Conservation (phyloP, 441 rosid species). For the Erodium moschatum region DNA sequence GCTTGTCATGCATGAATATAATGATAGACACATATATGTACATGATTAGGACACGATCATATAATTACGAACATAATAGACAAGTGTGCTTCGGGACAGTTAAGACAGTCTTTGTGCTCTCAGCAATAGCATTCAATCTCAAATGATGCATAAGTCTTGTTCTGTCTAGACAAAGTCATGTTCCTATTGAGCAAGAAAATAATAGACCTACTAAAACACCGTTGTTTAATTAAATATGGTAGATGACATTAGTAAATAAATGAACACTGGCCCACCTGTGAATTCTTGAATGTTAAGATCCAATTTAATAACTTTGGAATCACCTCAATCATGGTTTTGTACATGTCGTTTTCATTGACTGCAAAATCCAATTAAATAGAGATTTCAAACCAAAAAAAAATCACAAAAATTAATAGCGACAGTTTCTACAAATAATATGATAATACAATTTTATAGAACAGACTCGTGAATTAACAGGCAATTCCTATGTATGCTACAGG, state of each 20-base stretch:
- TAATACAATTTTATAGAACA: background rate
- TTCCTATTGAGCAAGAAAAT: constrained; percentile 2
- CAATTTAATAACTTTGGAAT: constrained; percentile 71
- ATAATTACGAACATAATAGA: background rate
- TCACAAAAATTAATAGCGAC: constrained; percentile 9
- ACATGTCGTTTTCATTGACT: constrained; percentile 67
- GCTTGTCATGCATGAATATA: background rate
- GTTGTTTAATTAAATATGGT: background rate
- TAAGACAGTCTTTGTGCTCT: constrained; percentile 1
- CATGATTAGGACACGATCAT: background rate
- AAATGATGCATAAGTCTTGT: background rate
- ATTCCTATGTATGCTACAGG: constrained; percentile 16
- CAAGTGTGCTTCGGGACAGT: background rate
- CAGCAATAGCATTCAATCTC: background rate
- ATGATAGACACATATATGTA: background rate
- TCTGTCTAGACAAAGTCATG: background rate
- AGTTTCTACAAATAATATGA: constrained; percentile 17
- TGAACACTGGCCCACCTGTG: constrained; percentile 45
- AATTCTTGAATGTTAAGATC: constrained; percentile 53
- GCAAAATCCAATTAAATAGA: constrained; percentile 32
- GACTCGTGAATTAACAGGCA: constrained; percentile 9
- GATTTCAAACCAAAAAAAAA: constrained; percentile 15
- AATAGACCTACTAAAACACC: background rate
- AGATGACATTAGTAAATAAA: constrained; percentile 18
- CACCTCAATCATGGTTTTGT: constrained; percentile 52